A percentile compares a stretch with the other conserved stretches of the same genome.
Evolutionary conservation across 129 eudicot species (phyloP).

Genomic region (Cynara cardunculus): DNA sequence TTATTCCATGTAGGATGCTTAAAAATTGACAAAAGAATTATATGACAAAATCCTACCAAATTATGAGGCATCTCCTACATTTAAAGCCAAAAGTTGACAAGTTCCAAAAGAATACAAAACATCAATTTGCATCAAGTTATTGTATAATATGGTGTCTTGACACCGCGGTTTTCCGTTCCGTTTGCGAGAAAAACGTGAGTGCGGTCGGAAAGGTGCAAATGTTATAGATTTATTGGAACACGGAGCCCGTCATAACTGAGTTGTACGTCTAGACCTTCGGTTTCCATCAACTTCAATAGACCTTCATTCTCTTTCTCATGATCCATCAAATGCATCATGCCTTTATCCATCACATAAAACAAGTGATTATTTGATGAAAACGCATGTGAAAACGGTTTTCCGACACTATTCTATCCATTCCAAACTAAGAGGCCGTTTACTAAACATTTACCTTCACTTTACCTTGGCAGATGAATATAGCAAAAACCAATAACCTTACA

Average conservation of each 20-base stretch:
- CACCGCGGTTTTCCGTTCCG: background rate
- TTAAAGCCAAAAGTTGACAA: background rate
- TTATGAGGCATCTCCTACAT: background rate
- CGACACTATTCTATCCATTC: background rate
- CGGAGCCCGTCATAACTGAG: constrained; percentile 97
- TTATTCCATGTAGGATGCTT: no score
- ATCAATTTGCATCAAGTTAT: background rate
- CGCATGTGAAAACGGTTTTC: no score
- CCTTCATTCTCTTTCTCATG: constrained; percentile 74
- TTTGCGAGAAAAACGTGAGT: background rate
- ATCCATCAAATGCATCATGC: constrained; percentile 99
- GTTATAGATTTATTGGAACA: constrained; percentile 64
- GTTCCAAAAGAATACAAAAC: background rate
- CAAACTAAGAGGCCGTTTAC: no score
- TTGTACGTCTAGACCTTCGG: constrained; percentile 87
- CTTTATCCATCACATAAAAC: constrained; percentile 33
- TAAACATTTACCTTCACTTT: no score
- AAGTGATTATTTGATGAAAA: background rate
- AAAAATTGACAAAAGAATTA: no score
- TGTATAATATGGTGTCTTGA: background rate
- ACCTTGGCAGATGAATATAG: no score
- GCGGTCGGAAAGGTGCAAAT: background rate
- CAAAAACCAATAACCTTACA: no score
- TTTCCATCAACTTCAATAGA: constrained; percentile 60
- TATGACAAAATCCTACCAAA: no score